phyloP scores from a whole-genome alignment of 345 rosid species.

The Citrus sp. region DNA sequence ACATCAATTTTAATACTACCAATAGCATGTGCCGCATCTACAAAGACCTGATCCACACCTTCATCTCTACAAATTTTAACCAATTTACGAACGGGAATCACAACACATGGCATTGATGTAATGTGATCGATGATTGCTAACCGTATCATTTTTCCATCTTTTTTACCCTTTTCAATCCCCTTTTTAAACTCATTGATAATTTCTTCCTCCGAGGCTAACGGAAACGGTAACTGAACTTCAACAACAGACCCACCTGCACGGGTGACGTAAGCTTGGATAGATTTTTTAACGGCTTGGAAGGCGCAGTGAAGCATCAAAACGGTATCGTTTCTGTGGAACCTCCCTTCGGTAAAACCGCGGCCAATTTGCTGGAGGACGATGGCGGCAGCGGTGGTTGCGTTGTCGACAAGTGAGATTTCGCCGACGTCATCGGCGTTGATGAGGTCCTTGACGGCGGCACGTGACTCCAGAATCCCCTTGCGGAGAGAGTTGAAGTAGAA shows the following conservation, averaged over 20 bases:
- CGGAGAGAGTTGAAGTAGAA: conserved; percentile 70
- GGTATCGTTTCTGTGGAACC: conserved; percentile 39
- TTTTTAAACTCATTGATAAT: conserved; percentile 48
- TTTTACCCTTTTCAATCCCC: conserved; percentile 48
- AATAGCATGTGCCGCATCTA: conserved; percentile 74
- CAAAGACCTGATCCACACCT: conserved; percentile 71
- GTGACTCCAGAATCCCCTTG: conserved; percentile 51
- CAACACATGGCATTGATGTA: conserved; percentile 69
- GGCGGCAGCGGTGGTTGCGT: conserved; percentile 80
- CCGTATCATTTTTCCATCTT: conserved; percentile 49
- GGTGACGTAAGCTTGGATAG: conserved; percentile 70
- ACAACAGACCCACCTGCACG: conserved; percentile 62
- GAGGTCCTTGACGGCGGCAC: conserved; percentile 49
- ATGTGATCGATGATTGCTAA: conserved; percentile 81
- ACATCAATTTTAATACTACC: conserved; percentile 75
- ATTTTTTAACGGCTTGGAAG: conserved; percentile 54
- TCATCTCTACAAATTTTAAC: conserved; percentile 62
- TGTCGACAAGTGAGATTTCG: conserved; percentile 74
- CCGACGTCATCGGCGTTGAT: conserved; percentile 66
- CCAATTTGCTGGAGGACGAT: conserved; percentile 74
- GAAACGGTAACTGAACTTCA: conserved; percentile 69
- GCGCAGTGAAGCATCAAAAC: conserved; percentile 69
- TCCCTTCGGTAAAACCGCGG: conserved; percentile 55
- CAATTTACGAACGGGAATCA: conserved; percentile 56
- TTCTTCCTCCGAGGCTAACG: conserved; percentile 55